These are phyloP conservation scores for Phytopythium cucurbitacearum DNA, from an alignment of 352 stramenopile species.

Conservation along the genomic window DNA sequence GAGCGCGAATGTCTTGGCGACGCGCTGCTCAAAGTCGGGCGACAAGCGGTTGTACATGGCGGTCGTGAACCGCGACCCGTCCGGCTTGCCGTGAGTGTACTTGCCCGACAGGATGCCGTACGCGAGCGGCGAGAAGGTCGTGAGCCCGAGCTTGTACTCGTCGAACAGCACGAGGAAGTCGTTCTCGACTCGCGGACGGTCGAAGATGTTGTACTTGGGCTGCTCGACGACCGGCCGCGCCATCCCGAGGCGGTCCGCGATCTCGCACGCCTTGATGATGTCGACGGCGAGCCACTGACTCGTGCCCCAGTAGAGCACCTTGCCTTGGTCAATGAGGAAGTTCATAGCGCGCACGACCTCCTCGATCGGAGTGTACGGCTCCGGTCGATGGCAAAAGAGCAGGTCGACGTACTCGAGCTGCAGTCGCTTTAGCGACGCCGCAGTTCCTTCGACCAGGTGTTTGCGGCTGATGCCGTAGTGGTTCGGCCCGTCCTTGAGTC, in stretches of 20 bases:
- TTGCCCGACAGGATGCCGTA: slow-evolving; percentile 50
- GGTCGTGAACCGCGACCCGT: slow-evolving; percentile 25
- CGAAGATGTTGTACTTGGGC: slow-evolving; percentile 64
- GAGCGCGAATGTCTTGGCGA: slow-evolving; percentile 22
- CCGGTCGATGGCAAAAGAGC: slow-evolving; percentile 42
- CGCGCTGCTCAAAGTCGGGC: slow-evolving; percentile 24
- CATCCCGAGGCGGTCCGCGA: slow-evolving; percentile 4
- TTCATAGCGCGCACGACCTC: no score
- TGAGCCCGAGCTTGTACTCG: slow-evolving; percentile 50
- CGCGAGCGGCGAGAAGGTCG: slow-evolving; percentile 41
- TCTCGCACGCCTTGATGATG: slow-evolving; percentile 40
- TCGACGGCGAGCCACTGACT: slow-evolving; percentile 49
- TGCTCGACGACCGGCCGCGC: slow-evolving; percentile 38
- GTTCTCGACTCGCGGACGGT: slow-evolving; percentile 50
- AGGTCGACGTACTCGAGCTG: slow-evolving; percentile 32
- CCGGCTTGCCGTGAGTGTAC: slow-evolving; percentile 29
- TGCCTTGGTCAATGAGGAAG: no score
- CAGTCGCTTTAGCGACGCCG: no score
- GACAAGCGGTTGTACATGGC: slow-evolving; percentile 22
- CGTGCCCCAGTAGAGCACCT: slow-evolving; percentile 22
- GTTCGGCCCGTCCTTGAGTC: slow-evolving; percentile 12
- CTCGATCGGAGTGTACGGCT: slow-evolving; percentile 22
- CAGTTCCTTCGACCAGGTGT: slow-evolving; percentile 14
- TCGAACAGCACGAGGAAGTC: slow-evolving; percentile 51
- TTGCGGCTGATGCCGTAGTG: slow-evolving; percentile 20